A percentile compares a stretch with the other conserved stretches of the same genome.
Conservation (phyloP, 441 rosid species). For the Pelargonium australe region DNA sequence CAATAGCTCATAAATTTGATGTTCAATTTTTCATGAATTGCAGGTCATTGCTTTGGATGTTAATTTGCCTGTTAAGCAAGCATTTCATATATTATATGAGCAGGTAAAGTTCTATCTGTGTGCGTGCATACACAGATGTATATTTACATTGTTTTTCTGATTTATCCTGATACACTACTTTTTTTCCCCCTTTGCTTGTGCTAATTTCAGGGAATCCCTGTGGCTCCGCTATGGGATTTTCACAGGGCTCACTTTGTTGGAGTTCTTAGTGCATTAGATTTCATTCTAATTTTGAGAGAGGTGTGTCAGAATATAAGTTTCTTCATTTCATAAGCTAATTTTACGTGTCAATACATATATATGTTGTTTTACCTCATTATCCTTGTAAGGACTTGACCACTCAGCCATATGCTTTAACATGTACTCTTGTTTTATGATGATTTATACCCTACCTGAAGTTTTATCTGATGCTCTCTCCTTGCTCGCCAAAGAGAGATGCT, state of each 20-base stretch:
- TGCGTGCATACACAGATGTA: background rate
- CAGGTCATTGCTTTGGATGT: conserved; percentile 64
- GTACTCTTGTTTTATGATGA: background rate
- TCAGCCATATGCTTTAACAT: background rate
- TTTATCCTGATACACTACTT: background rate
- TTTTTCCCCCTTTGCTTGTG: background rate
- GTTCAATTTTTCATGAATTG: conserved; percentile 5
- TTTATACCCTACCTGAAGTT: background rate
- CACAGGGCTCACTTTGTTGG: conserved; percentile 48
- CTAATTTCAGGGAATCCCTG: conserved; percentile 49
- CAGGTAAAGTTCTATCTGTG: conserved; percentile 39
- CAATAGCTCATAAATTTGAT: background rate
- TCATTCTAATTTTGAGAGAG: conserved; percentile 56
- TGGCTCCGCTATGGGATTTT: conserved; percentile 65
- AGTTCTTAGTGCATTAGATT: conserved; percentile 51
- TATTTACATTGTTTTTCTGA: background rate
- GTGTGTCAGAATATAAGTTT: conserved; percentile 20
- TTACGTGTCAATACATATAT: no score
- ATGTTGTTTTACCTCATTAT: no score
- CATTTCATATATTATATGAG: conserved; percentile 54
- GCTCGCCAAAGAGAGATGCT: no score
- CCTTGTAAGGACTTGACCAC: background rate
- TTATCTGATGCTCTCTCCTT: no score
- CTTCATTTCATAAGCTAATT: background rate
- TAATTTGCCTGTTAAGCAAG: conserved; percentile 58